Base-by-base conservation (phyloP, 352 stramenopile genomes). In the Phytophthora fragariaefolia region DNA sequence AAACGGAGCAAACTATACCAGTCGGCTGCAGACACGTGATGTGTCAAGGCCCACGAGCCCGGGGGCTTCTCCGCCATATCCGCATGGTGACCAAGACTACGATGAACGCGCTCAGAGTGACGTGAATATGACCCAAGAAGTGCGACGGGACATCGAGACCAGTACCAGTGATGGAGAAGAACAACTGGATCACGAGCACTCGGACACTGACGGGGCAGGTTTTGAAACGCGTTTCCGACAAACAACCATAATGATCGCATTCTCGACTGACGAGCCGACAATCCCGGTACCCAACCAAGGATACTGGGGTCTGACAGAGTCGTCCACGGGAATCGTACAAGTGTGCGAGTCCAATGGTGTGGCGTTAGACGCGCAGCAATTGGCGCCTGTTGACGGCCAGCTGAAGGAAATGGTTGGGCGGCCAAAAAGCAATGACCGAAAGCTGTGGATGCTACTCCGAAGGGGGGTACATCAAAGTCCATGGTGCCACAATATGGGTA, bases 391-490 rank as follows among this genome's bases (percentile, higher is more conserved):
- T 6, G 47, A 38, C 9, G 24, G 47, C 4, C 24, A 24, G 6
- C 22, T 38, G 24, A 34, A 12, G 24, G 3, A 10, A 24, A 10
- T 54, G 4, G 24, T 54, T 6, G 47, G 24, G 3, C 12, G 47
- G 6, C 47, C 47, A 6, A 18, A 24, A 40, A 32, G 7, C 24
- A 47, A 58, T 13, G 50, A 58, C 20, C 32, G 18, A 10, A 17
- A 4, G 2, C 50, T 58, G 12, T 58, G 50, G 50, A 58, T 34
- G 18, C 10, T 47, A 18, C 10, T 58, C 15, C 50, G 34, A n/a
- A 26, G 50, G 47, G 50, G 49, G 15, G n/a, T 58, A 58, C 23
- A 9, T 58, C n/a, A 57, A 57, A 22, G 49, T 57, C 15, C 49
- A 57, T 8, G 49, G 28, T 9, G 50, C 32, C 20, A 58, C 50